These are phyloP conservation scores for Corymbia citriodora DNA, from an alignment of 441 rosid genomes.

Conservation along the genomic window DNA sequence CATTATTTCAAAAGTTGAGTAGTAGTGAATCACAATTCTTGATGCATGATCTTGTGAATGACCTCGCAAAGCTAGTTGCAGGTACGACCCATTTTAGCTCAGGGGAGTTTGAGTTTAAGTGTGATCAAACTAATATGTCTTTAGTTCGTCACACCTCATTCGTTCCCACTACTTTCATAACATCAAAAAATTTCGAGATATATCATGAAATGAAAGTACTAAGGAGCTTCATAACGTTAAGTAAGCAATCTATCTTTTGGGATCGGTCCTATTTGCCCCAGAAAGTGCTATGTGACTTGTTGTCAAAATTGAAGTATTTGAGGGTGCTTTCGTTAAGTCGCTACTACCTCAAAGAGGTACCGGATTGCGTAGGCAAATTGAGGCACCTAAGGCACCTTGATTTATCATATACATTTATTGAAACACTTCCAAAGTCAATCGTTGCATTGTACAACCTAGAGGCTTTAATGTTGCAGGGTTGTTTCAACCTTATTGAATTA, in stretches of 20 bases:
- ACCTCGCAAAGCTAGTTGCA: rapidly evolving
- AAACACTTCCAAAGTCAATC: not conserved
- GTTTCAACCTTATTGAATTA: rapidly evolving
- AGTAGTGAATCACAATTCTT: not conserved
- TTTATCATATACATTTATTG: rapidly evolving
- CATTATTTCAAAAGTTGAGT: not conserved
- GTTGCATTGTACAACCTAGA: not conserved
- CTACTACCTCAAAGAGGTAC: rapidly evolving
- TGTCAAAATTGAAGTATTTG: not conserved
- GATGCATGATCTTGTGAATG: not conserved
- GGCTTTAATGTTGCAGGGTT: rapidly evolving
- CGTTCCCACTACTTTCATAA: rapidly evolving
- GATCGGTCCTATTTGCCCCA: rapidly evolving
- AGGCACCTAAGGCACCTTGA: not conserved
- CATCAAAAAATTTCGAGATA: not conserved
- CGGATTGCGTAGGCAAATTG: not conserved
- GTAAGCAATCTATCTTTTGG: rapidly evolving
- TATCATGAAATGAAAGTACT: not conserved
- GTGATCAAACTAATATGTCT: not conserved
- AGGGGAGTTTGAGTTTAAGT: not conserved
- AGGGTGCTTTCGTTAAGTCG: not conserved
- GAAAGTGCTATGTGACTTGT: not conserved
- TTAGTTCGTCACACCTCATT: not conserved
- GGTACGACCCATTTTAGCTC: not conserved
- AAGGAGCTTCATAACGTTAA: rapidly evolving